Conservation (phyloP, 345 rosid species). For the Heritiera fomes region DNA sequence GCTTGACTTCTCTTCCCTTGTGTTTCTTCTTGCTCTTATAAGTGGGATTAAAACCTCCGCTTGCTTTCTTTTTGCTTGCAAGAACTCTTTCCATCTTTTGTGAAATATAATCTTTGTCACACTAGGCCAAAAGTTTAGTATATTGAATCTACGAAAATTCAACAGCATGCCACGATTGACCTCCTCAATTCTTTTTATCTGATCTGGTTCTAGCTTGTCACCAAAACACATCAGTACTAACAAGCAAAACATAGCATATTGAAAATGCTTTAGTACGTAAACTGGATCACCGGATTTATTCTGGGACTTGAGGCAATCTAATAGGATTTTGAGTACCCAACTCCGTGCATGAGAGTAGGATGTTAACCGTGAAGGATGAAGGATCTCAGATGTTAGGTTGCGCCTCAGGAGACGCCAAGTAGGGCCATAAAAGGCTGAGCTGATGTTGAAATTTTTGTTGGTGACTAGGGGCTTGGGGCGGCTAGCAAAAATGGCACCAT, state of each 20-base stretch:
- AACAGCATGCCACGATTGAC: slow-evolving; percentile 34
- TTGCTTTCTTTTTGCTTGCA: slow-evolving; percentile 25
- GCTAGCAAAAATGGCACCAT: slow-evolving; percentile 39
- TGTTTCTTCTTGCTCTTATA: slow-evolving; percentile 31
- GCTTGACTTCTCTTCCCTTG: slow-evolving; percentile 26
- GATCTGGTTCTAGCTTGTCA: slow-evolving; percentile 29
- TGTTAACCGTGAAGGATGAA: slow-evolving; percentile 29
- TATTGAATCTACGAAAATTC: slow-evolving; percentile 33
- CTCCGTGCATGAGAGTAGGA: slow-evolving; percentile 31
- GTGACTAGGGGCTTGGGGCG: slow-evolving; percentile 38
- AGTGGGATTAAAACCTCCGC: slow-evolving; percentile 29
- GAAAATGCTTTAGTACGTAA: slow-evolving; percentile 27
- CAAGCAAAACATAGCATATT: slow-evolving; percentile 39
- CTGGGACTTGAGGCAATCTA: slow-evolving; percentile 10
- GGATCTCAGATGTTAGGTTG: slow-evolving; percentile 30
- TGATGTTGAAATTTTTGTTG: slow-evolving; percentile 5
- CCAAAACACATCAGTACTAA: slow-evolving; percentile 39
- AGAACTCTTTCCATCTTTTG: slow-evolving; percentile 31
- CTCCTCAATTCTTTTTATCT: slow-evolving; percentile 37
- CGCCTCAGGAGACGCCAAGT: slow-evolving; percentile 48
- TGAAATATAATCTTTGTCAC: slow-evolving; percentile 34
- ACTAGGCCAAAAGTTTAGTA: slow-evolving; percentile 38
- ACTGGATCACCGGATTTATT: slow-evolving; percentile 1
- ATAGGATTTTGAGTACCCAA: slow-evolving; percentile 41
- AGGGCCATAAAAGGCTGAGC: slow-evolving; percentile 24